Evolutionary conservation across 1,284 basidiomycete species (phyloP).

Genomic region (Sporisorium exsertum): DNA sequence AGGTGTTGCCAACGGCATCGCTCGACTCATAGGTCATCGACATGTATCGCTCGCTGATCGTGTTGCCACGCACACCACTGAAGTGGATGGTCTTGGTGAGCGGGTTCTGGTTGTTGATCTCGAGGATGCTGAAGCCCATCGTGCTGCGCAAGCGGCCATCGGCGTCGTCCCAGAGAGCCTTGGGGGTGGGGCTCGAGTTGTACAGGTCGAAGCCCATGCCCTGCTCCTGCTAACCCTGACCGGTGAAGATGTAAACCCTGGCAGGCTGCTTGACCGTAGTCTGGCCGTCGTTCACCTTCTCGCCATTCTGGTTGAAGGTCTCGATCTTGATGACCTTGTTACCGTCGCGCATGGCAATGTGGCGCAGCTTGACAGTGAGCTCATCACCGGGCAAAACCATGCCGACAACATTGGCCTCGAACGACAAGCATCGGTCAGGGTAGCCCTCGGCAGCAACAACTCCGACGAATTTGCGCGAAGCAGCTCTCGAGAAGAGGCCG

Average conservation of each 20-base stretch:
- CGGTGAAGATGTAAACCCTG: conserved; percentile 97
- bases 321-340: conserved; percentile 87
- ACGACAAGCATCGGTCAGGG: conserved; percentile 27
- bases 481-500: too few species aligned
- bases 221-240: conserved; percentile 96
- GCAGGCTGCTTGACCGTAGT: conserved; percentile 85
- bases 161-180: conserved; percentile 95
- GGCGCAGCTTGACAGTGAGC: conserved; percentile 81
- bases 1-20: conserved; percentile 87
- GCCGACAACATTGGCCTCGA: conserved; percentile 78
- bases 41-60: conserved; percentile 97
- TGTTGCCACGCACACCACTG: conserved; percentile 97
- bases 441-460: too few species aligned
- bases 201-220: conserved; percentile 99
- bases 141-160: conserved; percentile 89
- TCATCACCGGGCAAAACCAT: conserved; percentile 95
- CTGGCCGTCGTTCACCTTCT: conserved; percentile 89
- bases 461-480: too few species aligned
- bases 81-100: conserved; percentile 87
- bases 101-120: conserved; percentile 74
- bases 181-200: conserved; percentile 88
- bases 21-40: conserved; percentile 91
- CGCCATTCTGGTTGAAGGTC: conserved; percentile 84
- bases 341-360: conserved; percentile 58
- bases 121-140: conserved; percentile 94